A percentile compares a stretch with the other conserved stretches of the same genome.
phyloP scores from a whole-genome alignment of 768 basidiomycete species.

The Rhodosporidiobolus odoratus region DNA sequence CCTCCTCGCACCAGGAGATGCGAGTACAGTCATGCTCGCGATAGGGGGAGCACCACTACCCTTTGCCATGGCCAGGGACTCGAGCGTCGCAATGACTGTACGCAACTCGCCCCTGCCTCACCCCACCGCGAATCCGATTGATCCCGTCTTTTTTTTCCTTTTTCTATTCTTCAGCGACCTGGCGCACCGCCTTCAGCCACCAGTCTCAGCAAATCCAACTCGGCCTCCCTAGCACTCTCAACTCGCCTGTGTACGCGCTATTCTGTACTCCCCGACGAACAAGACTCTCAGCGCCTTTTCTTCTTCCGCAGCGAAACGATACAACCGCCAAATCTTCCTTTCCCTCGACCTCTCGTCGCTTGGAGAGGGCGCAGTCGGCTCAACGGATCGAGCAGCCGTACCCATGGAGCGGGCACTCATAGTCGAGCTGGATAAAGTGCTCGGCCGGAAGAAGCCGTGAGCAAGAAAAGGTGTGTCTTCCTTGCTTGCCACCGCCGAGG shows the following conservation, averaged over 20 bases:
- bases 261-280: too few species aligned
- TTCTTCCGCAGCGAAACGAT: slow-evolving; percentile 26
- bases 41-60: slow-evolving; percentile 8
- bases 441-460: not conserved
- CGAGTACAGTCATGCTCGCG: slow-evolving; percentile 5
- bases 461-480: not conserved
- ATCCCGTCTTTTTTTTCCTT: not conserved
- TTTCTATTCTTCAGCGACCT: not conserved
- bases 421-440: not conserved
- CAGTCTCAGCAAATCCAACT: not conserved
- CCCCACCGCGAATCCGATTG: not conserved
- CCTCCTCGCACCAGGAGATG: not conserved
- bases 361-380: not conserved
- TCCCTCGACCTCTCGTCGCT: slow-evolving; percentile 33
- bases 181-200: slow-evolving; percentile 3
- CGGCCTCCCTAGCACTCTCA: slow-evolving; percentile 16
- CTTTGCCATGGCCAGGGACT: slow-evolving; percentile 10
- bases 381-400: not conserved
- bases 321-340: slow-evolving; percentile 33
- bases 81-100: slow-evolving; percentile 27
- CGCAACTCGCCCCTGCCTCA: not conserved
- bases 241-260: slow-evolving; percentile 13
- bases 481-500: too few species aligned
- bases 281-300: too few species aligned
- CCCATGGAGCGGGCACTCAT: slow-evolving; percentile 10